phyloP scores from a whole-genome alignment of 495 filamentous ascomycete genomes.

The Aspergillus carlsbadensis region DNA sequence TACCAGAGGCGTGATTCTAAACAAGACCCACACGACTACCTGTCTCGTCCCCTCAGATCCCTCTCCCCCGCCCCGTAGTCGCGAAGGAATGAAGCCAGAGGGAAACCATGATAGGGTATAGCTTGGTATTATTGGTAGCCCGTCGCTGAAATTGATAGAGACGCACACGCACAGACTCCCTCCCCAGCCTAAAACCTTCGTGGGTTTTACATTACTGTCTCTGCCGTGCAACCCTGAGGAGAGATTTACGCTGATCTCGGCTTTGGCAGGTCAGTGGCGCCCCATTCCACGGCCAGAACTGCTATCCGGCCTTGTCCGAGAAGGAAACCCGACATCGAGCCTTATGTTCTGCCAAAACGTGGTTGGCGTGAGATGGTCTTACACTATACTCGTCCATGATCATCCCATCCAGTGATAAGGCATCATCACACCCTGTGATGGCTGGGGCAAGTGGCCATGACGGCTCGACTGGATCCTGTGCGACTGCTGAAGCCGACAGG shows the following conservation, averaged over 20 bases:
- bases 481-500: background rate
- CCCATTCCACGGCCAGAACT: background rate
- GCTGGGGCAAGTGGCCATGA: background rate
- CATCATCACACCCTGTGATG: background rate
- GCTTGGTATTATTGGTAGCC: background rate
- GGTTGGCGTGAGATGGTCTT: background rate
- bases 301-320: background rate
- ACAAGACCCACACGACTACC: background rate
- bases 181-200: background rate
- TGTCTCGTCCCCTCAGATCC: background rate
- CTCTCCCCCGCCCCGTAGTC: background rate
- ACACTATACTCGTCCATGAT: background rate
- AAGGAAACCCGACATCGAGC: background rate
- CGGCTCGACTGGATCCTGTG: background rate
- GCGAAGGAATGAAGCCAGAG: background rate
- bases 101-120: background rate
- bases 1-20: background rate
- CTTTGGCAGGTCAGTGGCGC: background rate
- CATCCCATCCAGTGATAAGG: background rate
- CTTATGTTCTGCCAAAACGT: background rate
- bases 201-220: background rate
- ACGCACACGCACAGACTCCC: slow-evolving; percentile 1
- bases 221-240: slow-evolving; percentile 1
- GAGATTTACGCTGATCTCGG: background rate
- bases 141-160: background rate